A percentile compares a stretch with the other conserved stretches of the same genome.
phyloP scores from a whole-genome alignment of 768 basidiomycete species.

The Artomyces pyxidatus region DNA sequence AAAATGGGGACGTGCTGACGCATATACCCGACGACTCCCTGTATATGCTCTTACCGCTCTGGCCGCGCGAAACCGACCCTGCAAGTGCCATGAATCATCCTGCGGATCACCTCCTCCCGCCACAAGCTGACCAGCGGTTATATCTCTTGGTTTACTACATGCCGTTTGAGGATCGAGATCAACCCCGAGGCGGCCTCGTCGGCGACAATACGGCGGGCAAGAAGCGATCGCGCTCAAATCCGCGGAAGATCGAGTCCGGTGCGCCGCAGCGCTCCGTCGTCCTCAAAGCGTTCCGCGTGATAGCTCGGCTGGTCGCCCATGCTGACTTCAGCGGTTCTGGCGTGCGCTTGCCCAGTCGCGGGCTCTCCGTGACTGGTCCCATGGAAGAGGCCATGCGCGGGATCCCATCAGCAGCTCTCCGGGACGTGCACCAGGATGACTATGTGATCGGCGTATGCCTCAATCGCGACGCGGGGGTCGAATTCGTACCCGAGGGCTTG shows the following conservation, averaged over 20 bases:
- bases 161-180: slow-evolving; percentile 35
- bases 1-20: slow-evolving; percentile 38
- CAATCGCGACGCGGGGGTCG: slow-evolving; percentile 58
- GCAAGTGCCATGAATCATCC: slow-evolving; percentile 13
- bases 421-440: slow-evolving; percentile 29
- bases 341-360: slow-evolving; percentile 64
- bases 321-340: slow-evolving; percentile 66
- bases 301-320: slow-evolving; percentile 66
- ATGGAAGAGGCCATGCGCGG: slow-evolving; percentile 32
- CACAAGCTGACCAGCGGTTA: slow-evolving; percentile 43
- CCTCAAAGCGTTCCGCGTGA: slow-evolving; percentile 61
- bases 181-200: background rate
- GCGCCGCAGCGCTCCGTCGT: slow-evolving; percentile 27
- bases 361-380: slow-evolving; percentile 57
- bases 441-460: slow-evolving; percentile 54
- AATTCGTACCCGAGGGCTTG: slow-evolving; percentile 76
- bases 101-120: slow-evolving; percentile 22
- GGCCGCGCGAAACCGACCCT: slow-evolving; percentile 67
- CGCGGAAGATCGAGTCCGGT: slow-evolving; percentile 31
- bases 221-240: slow-evolving; percentile 31
- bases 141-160: slow-evolving; percentile 82
- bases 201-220: slow-evolving; percentile 23
- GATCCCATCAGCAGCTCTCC: slow-evolving; percentile 27
- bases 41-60: slow-evolving; percentile 82
- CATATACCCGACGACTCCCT: slow-evolving; percentile 60